These are phyloP conservation scores for Botrytis fabae DNA, from an alignment of 2,329 filamentous ascomycete species.

Conservation along the genomic window DNA sequence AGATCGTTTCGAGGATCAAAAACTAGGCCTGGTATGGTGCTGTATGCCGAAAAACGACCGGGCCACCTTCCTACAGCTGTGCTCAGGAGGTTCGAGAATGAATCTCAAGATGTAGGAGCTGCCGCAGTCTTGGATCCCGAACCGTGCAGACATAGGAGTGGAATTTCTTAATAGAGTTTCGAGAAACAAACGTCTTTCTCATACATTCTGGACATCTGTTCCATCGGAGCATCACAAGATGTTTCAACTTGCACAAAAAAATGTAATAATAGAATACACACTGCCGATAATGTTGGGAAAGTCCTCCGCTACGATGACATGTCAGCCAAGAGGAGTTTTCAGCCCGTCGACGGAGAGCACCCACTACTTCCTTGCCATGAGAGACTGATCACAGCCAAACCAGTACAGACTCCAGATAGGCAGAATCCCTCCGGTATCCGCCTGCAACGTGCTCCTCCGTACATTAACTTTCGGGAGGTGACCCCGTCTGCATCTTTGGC, in stretches of 20 bases:
- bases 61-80: background rate
- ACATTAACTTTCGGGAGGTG: background rate
- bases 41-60: background rate
- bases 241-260: constrained; percentile 7
- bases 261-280: background rate
- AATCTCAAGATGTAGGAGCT: background rate
- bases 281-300: background rate
- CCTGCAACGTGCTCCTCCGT: background rate
- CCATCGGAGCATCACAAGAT: background rate
- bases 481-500: background rate
- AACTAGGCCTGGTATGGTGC: background rate
- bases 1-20: constrained; percentile 3
- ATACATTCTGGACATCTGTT: background rate
- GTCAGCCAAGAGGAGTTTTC: background rate
- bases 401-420: background rate
- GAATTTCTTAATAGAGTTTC: background rate
- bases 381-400: background rate
- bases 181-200: background rate
- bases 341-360: background rate
- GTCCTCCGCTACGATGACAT: background rate
- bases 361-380: background rate
- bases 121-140: background rate
- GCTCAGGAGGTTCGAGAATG: background rate
- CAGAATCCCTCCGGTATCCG: background rate
- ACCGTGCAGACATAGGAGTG: background rate